Percentiles rank a stretch among this genome's conserved stretches.
Evolutionary conservation across 2,329 filamentous ascomycete species (phyloP).

Genomic region (Aspergillus quadricinctus): DNA sequence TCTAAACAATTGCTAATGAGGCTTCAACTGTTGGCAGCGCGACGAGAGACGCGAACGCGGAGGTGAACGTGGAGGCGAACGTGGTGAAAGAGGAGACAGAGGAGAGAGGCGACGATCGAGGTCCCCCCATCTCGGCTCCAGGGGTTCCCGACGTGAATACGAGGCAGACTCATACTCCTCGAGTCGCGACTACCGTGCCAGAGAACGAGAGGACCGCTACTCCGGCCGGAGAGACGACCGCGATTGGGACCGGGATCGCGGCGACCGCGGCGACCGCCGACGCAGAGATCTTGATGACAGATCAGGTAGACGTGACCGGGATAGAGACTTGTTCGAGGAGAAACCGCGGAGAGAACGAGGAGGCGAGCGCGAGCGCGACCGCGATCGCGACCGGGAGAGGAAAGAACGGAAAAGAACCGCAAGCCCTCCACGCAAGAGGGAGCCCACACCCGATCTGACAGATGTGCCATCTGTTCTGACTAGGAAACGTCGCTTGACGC

Average conservation of each 20-base stretch:
- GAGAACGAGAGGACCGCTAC: slow-evolving; percentile 91
- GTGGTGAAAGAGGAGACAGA: slow-evolving; percentile 41
- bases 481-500: slow-evolving; percentile 86
- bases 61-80: slow-evolving; percentile 34
- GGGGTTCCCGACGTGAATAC: slow-evolving; percentile 64
- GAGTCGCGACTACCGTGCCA: slow-evolving; percentile 85
- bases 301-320: slow-evolving; percentile 45
- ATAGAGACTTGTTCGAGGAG: slow-evolving; percentile 62
- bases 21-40: slow-evolving; percentile 30
- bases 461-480: slow-evolving; percentile 76
- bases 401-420: slow-evolving; percentile 67
- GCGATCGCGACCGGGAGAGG: slow-evolving; percentile 34
- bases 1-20: not conserved
- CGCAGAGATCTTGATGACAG: slow-evolving; percentile 63
- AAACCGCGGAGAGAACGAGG: slow-evolving; percentile 44
- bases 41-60: slow-evolving; percentile 45
- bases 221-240: slow-evolving; percentile 68
- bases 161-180: slow-evolving; percentile 86
- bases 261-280: slow-evolving; percentile 47
- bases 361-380: slow-evolving; percentile 43
- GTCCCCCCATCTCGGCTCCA: slow-evolving; percentile 72
- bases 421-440: slow-evolving; percentile 80
- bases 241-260: slow-evolving; percentile 71
- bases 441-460: slow-evolving; percentile 92
- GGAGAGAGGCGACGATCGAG: slow-evolving; percentile 73